Evolutionary conservation across 495 filamentous ascomycete species (phyloP), one percentile per base, ranked within the genome.

Genomic region (Lophiostoma macrostomum): DNA sequence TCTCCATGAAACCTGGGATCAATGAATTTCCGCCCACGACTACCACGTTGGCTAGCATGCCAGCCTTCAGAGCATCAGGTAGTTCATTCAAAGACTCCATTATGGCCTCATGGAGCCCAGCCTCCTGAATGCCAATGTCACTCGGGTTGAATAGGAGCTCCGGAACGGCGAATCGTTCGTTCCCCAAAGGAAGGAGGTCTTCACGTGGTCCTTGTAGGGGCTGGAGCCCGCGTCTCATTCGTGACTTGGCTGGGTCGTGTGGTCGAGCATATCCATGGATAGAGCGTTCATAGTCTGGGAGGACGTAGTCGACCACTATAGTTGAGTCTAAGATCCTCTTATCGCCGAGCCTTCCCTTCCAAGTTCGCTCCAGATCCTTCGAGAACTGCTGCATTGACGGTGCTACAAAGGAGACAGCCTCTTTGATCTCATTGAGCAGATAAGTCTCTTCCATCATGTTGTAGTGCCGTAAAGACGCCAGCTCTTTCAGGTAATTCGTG

Each of bases 401-500:
- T 1, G 64, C 89, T 27, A 96, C 81, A 59, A 85, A 97, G 64
- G 89, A 95, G 24, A 84, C 83, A 0, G 84, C 76, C 71, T 99
- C 94, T 63, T 97, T 99, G 68, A 96, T 88, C 66, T 96, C 86
- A 60, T 94, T 95, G 67, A 96, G 91, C 16, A 97, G 80, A 64
- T 93, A 82, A 13, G 84, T 82, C 60, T 99, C 93, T 63, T 95
- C 88, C 55, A 90, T 80, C 85, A 97, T 90, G 67, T 95, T 91
- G 67, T 90, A 95, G 58, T 95, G 88, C 25, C 91, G 81, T 46
- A 91, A 79, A 6, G 93, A 96, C 18, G 96, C 80, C 22, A 95
- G 76, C 45, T 93, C 84, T 56, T 94, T 91, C 19, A 99, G 78
- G 63, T 90, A 86, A 68, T 96, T 97, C n/a, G 93, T 96, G 48